Percentiles rank a stretch among this genome's conserved stretches.
Conservation (phyloP, 2,329 filamentous ascomycete genomes). For the Fusarium sp. region DNA sequence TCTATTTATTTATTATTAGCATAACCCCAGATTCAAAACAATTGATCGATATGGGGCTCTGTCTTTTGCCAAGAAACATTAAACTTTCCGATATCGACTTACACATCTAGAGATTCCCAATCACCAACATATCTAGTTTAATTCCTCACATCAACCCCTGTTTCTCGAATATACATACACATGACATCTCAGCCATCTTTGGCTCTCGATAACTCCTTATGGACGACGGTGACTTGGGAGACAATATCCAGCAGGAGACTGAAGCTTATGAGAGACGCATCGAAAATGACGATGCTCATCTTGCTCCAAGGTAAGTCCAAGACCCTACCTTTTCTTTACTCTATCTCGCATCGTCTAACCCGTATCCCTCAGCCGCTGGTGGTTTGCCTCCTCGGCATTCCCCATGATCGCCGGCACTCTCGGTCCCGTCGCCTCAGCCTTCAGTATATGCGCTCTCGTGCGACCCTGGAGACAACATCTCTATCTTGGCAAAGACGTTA, state of each 20-base stretch:
- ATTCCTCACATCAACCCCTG: background rate
- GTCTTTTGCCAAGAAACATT: constrained; percentile 8
- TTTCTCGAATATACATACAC: background rate
- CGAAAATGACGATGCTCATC: constrained; percentile 57
- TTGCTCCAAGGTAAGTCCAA: constrained; percentile 58
- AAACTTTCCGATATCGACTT: background rate
- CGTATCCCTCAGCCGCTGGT: constrained; percentile 64
- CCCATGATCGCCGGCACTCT: constrained; percentile 86
- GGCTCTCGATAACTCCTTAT: constrained; percentile 46
- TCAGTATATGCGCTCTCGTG: constrained; percentile 88
- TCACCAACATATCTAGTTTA: no score
- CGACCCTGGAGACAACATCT: constrained; percentile 78
- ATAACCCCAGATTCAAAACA: background rate
- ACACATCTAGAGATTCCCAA: background rate
- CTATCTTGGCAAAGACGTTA: constrained; percentile 59
- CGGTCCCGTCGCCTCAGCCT: constrained; percentile 87
- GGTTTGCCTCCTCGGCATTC: constrained; percentile 74
- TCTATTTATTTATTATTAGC: background rate
- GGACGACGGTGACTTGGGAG: constrained; percentile 57
- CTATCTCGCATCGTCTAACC: background rate
- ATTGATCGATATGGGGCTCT: background rate
- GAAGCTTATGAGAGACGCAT: constrained; percentile 48
- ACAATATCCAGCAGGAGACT: constrained; percentile 54
- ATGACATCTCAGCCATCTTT: background rate
- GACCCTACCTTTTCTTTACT: background rate